phyloP scores from a whole-genome alignment of 83 land plant genomes.

The Thuja plicata region DNA sequence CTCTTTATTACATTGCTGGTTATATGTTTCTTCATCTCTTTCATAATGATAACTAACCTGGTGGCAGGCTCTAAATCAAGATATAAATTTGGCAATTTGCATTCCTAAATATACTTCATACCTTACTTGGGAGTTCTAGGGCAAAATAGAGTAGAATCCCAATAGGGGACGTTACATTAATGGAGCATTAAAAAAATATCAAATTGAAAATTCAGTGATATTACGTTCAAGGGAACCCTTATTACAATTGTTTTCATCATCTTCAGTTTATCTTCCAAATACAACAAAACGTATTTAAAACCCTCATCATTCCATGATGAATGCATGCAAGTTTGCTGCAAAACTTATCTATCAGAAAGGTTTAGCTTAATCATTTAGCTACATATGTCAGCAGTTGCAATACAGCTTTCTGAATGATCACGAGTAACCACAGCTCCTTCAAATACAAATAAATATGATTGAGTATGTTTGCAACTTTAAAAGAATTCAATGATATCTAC shows the following conservation, averaged over 20 bases:
- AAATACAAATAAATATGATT: no score
- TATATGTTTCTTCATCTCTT: no score
- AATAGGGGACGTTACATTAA: no score
- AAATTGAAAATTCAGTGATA: neutral
- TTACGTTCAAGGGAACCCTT: neutral
- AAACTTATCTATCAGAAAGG: neutral
- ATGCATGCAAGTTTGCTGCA: neutral
- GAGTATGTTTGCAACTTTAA: neutral
- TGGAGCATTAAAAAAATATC: no score
- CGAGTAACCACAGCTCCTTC: neutral
- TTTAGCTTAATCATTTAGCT: neutral
- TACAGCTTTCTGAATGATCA: neutral
- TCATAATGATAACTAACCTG: no score
- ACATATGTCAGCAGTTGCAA: neutral
- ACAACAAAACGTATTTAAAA: neutral
- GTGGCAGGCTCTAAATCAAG: no score
- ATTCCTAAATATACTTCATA: no score
- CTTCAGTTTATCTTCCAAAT: neutral
- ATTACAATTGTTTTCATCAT: neutral
- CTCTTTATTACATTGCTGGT: no score
- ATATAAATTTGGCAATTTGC: no score
- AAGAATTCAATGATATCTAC: neutral
- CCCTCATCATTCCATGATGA: neutral
- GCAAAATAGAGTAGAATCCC: no score
- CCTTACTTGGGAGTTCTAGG: no score